phyloP scores from a whole-genome alignment of 306 rosid species.

The Lotus japonicus region DNA sequence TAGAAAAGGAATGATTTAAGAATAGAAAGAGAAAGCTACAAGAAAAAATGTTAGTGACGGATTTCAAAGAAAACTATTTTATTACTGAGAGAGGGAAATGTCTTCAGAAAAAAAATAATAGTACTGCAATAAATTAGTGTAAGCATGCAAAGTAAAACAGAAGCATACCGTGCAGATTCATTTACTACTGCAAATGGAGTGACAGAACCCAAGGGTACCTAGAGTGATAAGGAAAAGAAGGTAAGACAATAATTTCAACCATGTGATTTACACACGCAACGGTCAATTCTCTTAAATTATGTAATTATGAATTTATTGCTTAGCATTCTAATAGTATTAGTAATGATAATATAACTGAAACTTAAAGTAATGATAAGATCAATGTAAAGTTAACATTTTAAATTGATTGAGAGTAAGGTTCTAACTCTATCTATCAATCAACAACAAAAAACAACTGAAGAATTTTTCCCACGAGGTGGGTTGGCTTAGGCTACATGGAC shows the following conservation, averaged over 20 bases:
- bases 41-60: background rate
- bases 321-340: background rate
- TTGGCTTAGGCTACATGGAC: too few relatives aligned
- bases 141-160: background rate
- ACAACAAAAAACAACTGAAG: too few relatives aligned
- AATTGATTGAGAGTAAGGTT: background rate
- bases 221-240: conserved; percentile 20
- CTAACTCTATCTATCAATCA: background rate
- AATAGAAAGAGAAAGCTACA: background rate
- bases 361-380: background rate
- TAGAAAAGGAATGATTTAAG: background rate
- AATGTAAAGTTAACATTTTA: background rate
- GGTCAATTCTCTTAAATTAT: background rate
- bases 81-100: background rate
- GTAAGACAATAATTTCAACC: conserved; percentile 14
- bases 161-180: conserved; percentile 76
- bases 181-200: conserved; percentile 88
- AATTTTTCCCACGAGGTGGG: too few relatives aligned
- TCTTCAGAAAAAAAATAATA: background rate
- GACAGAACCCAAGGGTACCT: conserved; percentile 88
- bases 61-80: background rate
- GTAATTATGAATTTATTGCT: background rate
- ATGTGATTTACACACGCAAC: background rate
- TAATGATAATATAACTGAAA: background rate
- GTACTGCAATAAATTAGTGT: background rate